Percentiles rank a stretch among this genome's conserved stretches.
Conservation (phyloP, 2,329 filamentous ascomycete genomes). For the Calcarisporium arbuscula region DNA sequence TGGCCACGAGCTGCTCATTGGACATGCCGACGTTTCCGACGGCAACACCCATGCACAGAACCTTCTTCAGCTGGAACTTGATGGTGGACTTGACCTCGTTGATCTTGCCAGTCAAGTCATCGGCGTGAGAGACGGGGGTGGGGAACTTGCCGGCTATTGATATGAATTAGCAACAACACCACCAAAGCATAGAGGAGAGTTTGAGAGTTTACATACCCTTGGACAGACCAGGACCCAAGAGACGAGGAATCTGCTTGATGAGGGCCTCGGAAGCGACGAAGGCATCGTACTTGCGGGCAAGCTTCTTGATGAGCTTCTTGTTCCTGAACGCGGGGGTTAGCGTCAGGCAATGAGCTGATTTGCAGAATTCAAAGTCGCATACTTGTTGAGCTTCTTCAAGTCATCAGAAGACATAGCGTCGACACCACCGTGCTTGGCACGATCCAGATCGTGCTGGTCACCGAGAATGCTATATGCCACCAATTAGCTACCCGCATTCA, state of each 20-base stretch:
- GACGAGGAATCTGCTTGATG: constrained; percentile 99
- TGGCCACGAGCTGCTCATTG: constrained; percentile 89
- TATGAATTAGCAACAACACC: constrained; percentile 7
- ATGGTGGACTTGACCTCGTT: constrained; percentile 99
- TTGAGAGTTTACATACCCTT: constrained; percentile 62
- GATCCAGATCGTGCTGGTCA: constrained; percentile 95
- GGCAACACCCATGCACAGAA: constrained; percentile 98
- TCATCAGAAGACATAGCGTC: constrained; percentile 98
- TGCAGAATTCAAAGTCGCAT: background rate
- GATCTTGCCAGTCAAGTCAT: constrained; percentile 92
- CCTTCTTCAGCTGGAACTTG: constrained; percentile 99
- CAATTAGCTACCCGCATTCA: constrained; percentile 18
- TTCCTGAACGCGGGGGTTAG: constrained; percentile 47
- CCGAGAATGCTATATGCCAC: constrained; percentile 45
- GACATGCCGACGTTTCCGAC: constrained; percentile 98
- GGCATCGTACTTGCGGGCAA: constrained; percentile 99
- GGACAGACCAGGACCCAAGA: constrained; percentile 95
- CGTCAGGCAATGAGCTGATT: background rate
- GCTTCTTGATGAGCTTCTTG: constrained; percentile 99
- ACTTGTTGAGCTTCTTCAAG: constrained; percentile 99
- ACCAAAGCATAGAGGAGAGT: background rate
- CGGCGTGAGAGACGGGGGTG: constrained; percentile 92
- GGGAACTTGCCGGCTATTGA: constrained; percentile 96
- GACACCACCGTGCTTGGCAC: constrained; percentile 97
- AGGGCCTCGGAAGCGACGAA: constrained; percentile 95